Percentiles rank a stretch among this genome's conserved stretches.
Evolutionary conservation across 345 rosid genomes (phyloP).

Genomic region (Triadica sebifera): DNA sequence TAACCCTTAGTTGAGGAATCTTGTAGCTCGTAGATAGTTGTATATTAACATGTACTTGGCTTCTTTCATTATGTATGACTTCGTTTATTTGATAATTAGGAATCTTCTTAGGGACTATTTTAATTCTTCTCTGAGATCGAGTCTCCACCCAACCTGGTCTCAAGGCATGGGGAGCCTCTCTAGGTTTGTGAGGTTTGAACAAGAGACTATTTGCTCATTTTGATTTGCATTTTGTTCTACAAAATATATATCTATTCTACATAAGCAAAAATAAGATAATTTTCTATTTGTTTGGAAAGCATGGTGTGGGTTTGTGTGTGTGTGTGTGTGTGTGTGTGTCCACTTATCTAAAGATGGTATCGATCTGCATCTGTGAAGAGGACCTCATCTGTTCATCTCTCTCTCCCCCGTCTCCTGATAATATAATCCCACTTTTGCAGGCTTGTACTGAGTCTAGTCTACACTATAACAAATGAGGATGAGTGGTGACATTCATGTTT

Average conservation of each 20-base stretch:
- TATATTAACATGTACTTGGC: background rate
- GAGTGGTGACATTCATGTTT: slow-evolving; percentile 25
- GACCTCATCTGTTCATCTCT: no score
- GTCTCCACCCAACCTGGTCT: no score
- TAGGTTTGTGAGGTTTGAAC: background rate
- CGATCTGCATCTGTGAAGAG: background rate
- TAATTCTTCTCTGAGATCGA: background rate
- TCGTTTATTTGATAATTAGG: background rate
- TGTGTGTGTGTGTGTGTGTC: background rate
- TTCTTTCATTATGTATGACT: background rate
- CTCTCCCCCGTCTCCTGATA: slow-evolving; percentile 1
- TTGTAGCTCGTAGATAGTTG: background rate
- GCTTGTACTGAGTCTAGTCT: slow-evolving; percentile 37
- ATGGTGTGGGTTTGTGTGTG: background rate
- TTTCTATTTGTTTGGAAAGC: background rate
- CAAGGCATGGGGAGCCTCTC: background rate
- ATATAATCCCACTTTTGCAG: slow-evolving; percentile 38
- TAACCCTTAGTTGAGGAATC: background rate
- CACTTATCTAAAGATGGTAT: background rate
- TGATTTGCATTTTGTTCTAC: background rate
- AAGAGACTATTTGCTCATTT: background rate
- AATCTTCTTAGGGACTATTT: background rate
- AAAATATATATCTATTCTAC: background rate
- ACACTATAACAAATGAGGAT: slow-evolving; percentile 33
- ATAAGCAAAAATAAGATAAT: background rate